Evolutionary conservation across 208 protist species (phyloP), one percentile per base, ranked within the genome.

Genomic region (Leptomonas pyrrhocoris): DNA sequence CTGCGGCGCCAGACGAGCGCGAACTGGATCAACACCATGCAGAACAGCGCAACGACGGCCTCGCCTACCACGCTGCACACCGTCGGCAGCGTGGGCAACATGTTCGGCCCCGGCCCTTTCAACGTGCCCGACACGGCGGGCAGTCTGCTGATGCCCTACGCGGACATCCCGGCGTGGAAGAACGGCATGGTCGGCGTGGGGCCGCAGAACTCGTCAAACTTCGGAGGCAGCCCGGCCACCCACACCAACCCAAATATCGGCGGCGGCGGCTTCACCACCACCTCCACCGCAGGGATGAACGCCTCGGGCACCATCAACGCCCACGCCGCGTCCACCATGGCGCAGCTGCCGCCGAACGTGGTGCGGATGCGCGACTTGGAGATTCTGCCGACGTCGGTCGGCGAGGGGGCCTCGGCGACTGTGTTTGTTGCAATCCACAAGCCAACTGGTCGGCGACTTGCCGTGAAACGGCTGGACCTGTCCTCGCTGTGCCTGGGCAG

Each of bases 401-500:
- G 87, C 27, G 83, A 91, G 50, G 90, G 90, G 1, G 90, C 90
- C 3, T 93, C 90, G 0, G 90, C 87, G 27, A 68, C 73, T 27
- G 90, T 95, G n/a, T 92, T 81, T 64, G 77, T 87, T 8, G 86
- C 87, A 15, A 80, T 87, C 25, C 90, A 95, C 69, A 63, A 73
- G 13, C 90, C 90, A 1, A 92, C 85, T 0, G 81, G 82, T 19
- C 81, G 82, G 0, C 80, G 75, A 12, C 73, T 95, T 2, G 90
- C 90, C n/a, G 87, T 95, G 46, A 95, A 95, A 74, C 83, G 85
- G 13, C 76, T 95, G 54, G 84, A 95, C 64, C 84, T 95, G 30
- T 81, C 80, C 5, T 79, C 81, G 13, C 59, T 95, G 42, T 87
- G 84, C 62, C 74, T 84, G 34, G 67, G 68, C 30, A 60, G 38